These are phyloP conservation scores for Amaranthus cruentus DNA, from an alignment of 148 eudicot genomes.

Conservation along the genomic window DNA sequence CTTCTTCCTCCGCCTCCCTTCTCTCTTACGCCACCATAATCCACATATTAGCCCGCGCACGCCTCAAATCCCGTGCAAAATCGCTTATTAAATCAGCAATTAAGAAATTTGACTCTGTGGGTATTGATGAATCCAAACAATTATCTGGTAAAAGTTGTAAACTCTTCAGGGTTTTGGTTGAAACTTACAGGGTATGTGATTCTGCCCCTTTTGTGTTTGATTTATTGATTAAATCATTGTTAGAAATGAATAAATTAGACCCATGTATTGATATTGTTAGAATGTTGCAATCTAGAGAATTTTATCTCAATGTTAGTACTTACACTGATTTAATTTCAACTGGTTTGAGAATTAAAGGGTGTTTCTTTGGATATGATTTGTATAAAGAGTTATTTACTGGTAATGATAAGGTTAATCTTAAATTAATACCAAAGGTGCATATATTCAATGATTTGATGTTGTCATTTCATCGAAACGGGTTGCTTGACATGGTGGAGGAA, in stretches of 20 bases:
- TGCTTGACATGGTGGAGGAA: slow-evolving; percentile 50
- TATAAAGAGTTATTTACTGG: slow-evolving; percentile 39
- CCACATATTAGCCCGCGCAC: slow-evolving; percentile 62
- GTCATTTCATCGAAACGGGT: slow-evolving; percentile 47
- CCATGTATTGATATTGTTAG: slow-evolving; percentile 39
- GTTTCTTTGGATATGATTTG: slow-evolving; percentile 53
- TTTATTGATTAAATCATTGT: slow-evolving; percentile 44
- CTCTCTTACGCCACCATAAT: slow-evolving; percentile 59
- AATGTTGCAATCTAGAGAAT: slow-evolving; percentile 30
- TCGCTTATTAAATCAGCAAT: slow-evolving; percentile 47
- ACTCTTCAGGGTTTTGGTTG: slow-evolving; percentile 41
- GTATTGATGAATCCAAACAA: not conserved
- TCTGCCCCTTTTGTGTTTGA: slow-evolving; percentile 86
- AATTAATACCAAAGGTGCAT: slow-evolving; percentile 35
- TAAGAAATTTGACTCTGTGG: not conserved
- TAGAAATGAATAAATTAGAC: slow-evolving; percentile 43
- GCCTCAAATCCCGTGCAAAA: slow-evolving; percentile 40
- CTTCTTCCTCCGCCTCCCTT: slow-evolving; percentile 43
- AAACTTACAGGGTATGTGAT: slow-evolving; percentile 50
- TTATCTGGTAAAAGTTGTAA: slow-evolving; percentile 11
- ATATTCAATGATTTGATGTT: slow-evolving; percentile 59
- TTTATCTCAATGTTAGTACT: slow-evolving; percentile 30
- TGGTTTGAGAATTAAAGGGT: slow-evolving; percentile 33
- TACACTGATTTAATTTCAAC: slow-evolving; percentile 41
- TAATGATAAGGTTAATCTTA: slow-evolving; percentile 11